Percentiles rank a stretch among this genome's conserved stretches.
Conservation (phyloP, 805 yeast species). For the Candida jianshihensis region DNA sequence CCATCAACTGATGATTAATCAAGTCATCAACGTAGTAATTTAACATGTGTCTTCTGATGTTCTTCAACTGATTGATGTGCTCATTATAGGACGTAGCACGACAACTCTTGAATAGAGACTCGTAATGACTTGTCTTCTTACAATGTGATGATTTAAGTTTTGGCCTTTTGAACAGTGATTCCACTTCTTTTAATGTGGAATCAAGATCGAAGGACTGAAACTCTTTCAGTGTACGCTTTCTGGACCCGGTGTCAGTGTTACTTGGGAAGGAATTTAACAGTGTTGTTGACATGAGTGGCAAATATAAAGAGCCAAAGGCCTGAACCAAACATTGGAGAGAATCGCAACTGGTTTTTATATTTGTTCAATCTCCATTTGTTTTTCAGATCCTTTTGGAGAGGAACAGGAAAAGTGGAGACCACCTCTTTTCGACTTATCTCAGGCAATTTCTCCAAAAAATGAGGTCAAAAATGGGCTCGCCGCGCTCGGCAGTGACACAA, state of each 20-base stretch:
- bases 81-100: background rate
- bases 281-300: background rate
- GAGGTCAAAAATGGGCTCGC: no score
- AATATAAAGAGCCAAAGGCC: background rate
- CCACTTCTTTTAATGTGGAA: background rate
- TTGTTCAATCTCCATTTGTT: no score
- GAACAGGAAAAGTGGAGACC: no score
- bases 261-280: background rate
- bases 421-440: no score
- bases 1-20: background rate
- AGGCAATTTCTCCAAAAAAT: no score
- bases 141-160: background rate
- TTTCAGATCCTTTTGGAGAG: no score
- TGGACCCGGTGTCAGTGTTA: background rate
- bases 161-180: background rate
- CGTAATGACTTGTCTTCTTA: background rate
- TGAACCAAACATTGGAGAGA: no score
- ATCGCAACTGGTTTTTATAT: no score
- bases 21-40: slow-evolving; percentile 1
- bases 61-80: background rate
- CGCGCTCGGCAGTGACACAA: no score
- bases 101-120: background rate
- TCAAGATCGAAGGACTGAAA: background rate
- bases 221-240: background rate
- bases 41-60: background rate